Evolutionary conservation across 768 basidiomycete species (phyloP), one percentile per base, ranked within the genome.

Genomic region (Mycena filopes): DNA sequence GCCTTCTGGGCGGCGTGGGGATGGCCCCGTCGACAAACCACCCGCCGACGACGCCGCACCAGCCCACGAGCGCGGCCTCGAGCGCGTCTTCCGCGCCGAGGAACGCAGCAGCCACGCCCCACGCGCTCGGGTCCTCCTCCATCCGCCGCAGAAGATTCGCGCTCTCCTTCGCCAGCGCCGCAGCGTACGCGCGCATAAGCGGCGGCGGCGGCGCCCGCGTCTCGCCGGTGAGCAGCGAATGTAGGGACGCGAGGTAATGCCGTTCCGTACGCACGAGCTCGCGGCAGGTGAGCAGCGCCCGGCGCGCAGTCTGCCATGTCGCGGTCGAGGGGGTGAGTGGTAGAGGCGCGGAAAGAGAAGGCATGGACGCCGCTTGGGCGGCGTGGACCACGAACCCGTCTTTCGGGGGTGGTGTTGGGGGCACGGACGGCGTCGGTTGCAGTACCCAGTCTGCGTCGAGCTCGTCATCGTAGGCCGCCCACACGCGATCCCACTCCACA

Each of bases 101-200:
- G 66, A 91, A 88, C 9, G 90, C 86, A 7, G 82, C 79, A 13
- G 87, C 84, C 31, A 91, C 85, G 11, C 90, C 90, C 80, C 83
- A 84, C 3, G 87, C 87, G 46, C 87, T 89, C 16, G 89, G 90
- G 57, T 91, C 89, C 31, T 71, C 71, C 36, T 86, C 81, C 72
- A 89, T 82, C n/a, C 76, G 76, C 21, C 75, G 75, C n/a, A 89
- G 67, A 43, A 90, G 77, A 20, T 74, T 74, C 55, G 85, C 81
- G 29, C 88, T 90, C 21, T 80, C 84, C 20, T 72, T 69, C 38
- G 87, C 78, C 13, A 91, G 82, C 10, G 79, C 81, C 20, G 80
- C 84, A 16, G 87, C 76, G 66, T 90, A 84, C 12, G 80, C 72
- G 23, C 82, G 71, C 80, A 91, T 84, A 16, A 84, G 76, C 20